Percentiles rank a stretch among this genome's conserved stretches.
Evolutionary conservation across 2,329 filamentous ascomycete species (phyloP).

Genomic region (Exophiala dermatitidis): DNA sequence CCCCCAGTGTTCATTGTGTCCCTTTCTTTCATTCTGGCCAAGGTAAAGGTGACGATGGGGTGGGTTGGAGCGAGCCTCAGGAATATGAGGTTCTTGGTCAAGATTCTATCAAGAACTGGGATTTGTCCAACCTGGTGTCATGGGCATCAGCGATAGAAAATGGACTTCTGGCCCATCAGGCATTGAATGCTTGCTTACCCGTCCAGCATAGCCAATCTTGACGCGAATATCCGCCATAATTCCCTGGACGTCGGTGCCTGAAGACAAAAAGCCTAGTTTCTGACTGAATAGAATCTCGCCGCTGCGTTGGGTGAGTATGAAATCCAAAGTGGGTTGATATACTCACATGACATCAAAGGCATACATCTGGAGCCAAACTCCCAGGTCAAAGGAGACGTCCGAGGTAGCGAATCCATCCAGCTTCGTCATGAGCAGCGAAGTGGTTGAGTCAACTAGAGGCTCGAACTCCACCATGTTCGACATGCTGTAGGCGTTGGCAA

Average conservation of each 20-base stretch:
- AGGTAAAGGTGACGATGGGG: constrained; percentile 63
- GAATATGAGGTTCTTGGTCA: constrained; percentile 35
- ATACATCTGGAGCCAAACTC: constrained; percentile 18
- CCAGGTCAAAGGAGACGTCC: constrained; percentile 6
- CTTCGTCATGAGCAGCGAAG: constrained; percentile 59
- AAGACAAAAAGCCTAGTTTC: constrained; percentile 25
- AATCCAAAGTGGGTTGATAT: neutral
- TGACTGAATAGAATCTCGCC: constrained; percentile 33
- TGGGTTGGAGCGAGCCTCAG: constrained; percentile 62
- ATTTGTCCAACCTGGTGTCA: constrained; percentile 17
- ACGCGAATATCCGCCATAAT: constrained; percentile 27
- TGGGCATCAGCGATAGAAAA: neutral
- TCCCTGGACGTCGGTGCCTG: constrained; percentile 13
- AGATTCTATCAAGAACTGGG: constrained; percentile 18
- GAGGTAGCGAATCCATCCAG: constrained; percentile 46
- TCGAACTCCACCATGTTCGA: constrained; percentile 40
- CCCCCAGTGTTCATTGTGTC: constrained; percentile 32
- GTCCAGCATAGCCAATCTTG: constrained; percentile 10
- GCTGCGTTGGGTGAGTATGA: constrained; percentile 2
- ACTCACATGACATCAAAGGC: constrained; percentile 23
- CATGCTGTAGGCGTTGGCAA: constrained; percentile 60
- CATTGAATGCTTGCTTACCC: neutral
- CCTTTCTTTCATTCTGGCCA: constrained; percentile 59
- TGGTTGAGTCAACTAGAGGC: constrained; percentile 69
- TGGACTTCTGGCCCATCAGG: no score